A percentile compares a stretch with the other conserved stretches of the same genome.
These are phyloP conservation scores for Ustilago xerochloae DNA, from an alignment of 1,284 basidiomycete genomes.

Conservation along the genomic window DNA sequence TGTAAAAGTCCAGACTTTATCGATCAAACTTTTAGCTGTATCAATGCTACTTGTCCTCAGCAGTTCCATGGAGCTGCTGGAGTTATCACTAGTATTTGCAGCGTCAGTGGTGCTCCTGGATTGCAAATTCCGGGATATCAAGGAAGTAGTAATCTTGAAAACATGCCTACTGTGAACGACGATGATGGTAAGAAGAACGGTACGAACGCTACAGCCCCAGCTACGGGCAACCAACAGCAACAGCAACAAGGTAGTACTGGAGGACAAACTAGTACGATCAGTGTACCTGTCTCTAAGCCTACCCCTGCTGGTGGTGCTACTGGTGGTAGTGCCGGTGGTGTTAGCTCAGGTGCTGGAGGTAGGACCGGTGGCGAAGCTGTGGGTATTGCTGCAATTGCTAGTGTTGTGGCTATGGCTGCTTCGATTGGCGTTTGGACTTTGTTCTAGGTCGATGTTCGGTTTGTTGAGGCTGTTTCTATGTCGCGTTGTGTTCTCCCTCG, in stretches of 20 bases:
- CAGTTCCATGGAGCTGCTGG: slow-evolving; percentile 51
- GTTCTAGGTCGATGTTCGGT: no score
- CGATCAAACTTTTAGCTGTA: slow-evolving; percentile 34
- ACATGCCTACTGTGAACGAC: slow-evolving; percentile 37
- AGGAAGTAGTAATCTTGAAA: slow-evolving; percentile 23
- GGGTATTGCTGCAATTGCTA: slow-evolving; percentile 7
- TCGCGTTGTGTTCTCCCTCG: no score
- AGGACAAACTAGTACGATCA: slow-evolving; percentile 14
- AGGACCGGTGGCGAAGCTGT: background rate
- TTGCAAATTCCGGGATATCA: slow-evolving; percentile 37
- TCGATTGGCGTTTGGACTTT: slow-evolving; percentile 22
- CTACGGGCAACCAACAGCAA: background rate
- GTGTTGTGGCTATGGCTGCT: slow-evolving; percentile 10
- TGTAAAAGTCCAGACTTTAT: slow-evolving; percentile 38
- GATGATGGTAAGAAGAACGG: slow-evolving; percentile 5
- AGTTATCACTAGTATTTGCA: slow-evolving; percentile 40
- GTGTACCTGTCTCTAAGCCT: slow-evolving; percentile 12
- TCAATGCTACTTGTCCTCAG: slow-evolving; percentile 45
- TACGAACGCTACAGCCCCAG: background rate
- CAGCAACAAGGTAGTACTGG: background rate
- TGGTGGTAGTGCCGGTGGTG: background rate
- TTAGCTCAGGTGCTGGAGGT: background rate
- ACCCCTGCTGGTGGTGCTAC: slow-evolving; percentile 2
- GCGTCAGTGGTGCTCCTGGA: slow-evolving; percentile 13
- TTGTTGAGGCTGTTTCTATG: no score